Conservation (phyloP, 495 filamentous ascomycete species). For the Aspergillus kassunensis region DNA sequence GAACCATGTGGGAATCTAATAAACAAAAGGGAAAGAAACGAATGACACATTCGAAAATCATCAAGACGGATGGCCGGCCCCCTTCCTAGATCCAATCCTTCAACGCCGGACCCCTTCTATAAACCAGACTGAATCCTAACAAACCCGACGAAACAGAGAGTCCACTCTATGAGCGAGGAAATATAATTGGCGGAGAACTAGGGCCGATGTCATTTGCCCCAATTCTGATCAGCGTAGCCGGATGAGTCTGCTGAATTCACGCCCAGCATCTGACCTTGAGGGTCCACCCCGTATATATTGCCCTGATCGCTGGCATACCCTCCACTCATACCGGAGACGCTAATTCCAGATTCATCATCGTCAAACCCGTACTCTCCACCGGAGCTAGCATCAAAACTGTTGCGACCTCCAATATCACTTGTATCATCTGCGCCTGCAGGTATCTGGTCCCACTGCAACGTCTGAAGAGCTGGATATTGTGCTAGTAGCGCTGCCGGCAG, state of each 20-base stretch:
- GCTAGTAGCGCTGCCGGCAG: constrained; percentile 83
- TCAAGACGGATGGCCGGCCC: neutral
- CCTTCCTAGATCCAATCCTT: constrained; percentile 22
- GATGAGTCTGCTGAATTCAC: constrained; percentile 32
- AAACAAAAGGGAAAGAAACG: constrained; percentile 9
- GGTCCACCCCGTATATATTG: constrained; percentile 31
- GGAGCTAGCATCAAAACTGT: constrained; percentile 87
- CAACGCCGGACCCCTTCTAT: constrained; percentile 34
- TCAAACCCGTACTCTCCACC: constrained; percentile 52
- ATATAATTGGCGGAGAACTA: neutral
- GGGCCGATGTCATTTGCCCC: constrained; percentile 23
- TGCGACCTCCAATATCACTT: constrained; percentile 71
- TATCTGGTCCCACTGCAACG: constrained; percentile 71
- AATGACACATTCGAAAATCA: constrained; percentile 14
- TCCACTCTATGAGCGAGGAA: neutral
- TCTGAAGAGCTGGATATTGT: constrained; percentile 87
- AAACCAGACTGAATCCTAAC: neutral
- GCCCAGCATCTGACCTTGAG: constrained; percentile 29
- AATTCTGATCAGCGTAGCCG: constrained; percentile 31
- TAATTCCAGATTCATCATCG: constrained; percentile 44
- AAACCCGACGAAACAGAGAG: neutral
- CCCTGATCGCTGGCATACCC: constrained; percentile 33
- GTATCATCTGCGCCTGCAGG: constrained; percentile 53
- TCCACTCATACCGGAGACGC: constrained; percentile 34
- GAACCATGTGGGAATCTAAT: constrained; percentile 12